Conservation (phyloP, 352 stramenopile genomes). For the Phytophthora lateralis region DNA sequence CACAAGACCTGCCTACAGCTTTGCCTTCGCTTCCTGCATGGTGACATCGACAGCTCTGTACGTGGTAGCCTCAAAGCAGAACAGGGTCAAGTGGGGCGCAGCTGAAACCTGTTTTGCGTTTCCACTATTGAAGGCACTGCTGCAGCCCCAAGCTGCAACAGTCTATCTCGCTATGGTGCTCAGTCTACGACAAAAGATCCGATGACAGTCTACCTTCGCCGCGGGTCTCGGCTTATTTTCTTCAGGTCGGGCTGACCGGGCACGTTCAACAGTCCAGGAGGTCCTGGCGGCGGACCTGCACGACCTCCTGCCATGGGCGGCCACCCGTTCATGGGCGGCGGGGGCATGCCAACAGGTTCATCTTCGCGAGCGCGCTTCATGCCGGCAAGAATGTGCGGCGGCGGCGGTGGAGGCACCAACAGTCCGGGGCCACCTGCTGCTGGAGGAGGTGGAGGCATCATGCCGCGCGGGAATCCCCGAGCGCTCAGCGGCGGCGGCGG, state of each 20-base stretch:
- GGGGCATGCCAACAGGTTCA: slow-evolving; percentile 18
- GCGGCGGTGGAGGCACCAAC: slow-evolving; percentile 48
- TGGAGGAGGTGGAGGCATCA: slow-evolving; percentile 43
- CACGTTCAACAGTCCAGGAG: slow-evolving; percentile 12
- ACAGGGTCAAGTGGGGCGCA: no score
- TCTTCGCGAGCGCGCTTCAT: slow-evolving; percentile 51
- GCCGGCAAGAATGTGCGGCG: slow-evolving; percentile 52
- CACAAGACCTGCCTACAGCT: not conserved
- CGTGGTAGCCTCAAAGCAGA: no score
- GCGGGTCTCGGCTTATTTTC: slow-evolving; percentile 35
- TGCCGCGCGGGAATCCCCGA: slow-evolving; percentile 32
- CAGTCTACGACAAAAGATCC: not conserved
- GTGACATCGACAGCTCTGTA: no score
- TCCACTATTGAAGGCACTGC: no score
- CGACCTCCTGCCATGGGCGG: slow-evolving; percentile 20
- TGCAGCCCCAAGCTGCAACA: no score
- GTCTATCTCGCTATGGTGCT: not conserved
- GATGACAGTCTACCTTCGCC: slow-evolving; percentile 24
- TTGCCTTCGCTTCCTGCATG: not conserved
- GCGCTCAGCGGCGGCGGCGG: slow-evolving; percentile 18
- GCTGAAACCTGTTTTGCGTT: no score
- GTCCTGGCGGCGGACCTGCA: slow-evolving; percentile 9
- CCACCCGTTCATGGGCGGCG: slow-evolving; percentile 31
- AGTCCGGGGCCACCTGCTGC: slow-evolving; percentile 19
- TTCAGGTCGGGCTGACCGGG: slow-evolving; percentile 32